Evolutionary conservation across 169 alveolate genomes (phyloP).

Genomic region (Perkinsus olseni): DNA sequence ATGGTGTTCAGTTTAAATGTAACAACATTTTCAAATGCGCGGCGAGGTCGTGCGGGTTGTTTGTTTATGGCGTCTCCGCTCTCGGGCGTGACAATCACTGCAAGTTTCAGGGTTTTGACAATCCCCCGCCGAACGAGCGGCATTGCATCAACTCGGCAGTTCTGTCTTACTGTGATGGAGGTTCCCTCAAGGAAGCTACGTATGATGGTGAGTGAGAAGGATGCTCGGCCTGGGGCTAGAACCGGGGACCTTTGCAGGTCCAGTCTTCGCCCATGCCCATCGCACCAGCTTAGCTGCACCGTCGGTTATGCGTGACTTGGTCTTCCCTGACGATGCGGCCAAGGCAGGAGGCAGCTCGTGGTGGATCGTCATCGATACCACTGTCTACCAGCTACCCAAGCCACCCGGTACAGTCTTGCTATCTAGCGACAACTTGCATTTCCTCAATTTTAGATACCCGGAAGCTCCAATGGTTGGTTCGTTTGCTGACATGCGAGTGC

Average conservation of each 20-base stretch:
- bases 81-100: not conserved
- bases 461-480: not conserved
- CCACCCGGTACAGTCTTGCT: not conserved
- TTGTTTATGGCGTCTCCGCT: too few species aligned
- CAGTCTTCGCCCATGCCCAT: too few species aligned
- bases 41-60: too few species aligned
- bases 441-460: not conserved
- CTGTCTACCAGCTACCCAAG: not conserved
- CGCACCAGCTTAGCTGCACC: too few species aligned
- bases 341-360: not conserved
- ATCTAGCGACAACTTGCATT: not conserved
- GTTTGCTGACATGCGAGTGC: not conserved
- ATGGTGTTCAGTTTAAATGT: too few species aligned
- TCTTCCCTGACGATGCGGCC: not conserved
- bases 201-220: not conserved
- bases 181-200: not conserved
- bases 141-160: not conserved
- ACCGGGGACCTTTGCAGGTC: too few species aligned
- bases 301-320: not conserved
- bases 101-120: not conserved
- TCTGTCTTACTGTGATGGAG: not conserved
- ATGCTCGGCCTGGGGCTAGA: too few species aligned
- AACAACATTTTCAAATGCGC: too few species aligned
- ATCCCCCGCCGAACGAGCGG: not conserved
- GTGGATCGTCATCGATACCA: not conserved